Evolutionary conservation across 805 yeast species (phyloP).

Genomic region (Nakazawaea peltata): DNA sequence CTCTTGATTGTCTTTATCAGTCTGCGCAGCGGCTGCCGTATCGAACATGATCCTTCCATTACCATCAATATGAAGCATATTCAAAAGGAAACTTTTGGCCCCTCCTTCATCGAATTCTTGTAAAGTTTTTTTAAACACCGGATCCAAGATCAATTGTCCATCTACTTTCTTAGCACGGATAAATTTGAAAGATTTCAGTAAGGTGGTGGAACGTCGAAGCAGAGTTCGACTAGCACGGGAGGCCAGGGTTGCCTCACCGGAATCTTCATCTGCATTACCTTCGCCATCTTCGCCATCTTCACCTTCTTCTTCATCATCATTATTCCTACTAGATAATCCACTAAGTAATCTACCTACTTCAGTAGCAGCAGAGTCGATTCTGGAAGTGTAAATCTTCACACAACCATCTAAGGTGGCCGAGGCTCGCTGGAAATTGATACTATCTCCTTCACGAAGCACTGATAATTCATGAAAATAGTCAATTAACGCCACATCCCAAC

Average conservation of each 20-base stretch:
- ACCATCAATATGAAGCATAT: slow-evolving; percentile 37
- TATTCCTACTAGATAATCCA: slow-evolving; percentile 27
- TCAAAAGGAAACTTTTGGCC: slow-evolving; percentile 42
- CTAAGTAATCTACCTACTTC: slow-evolving; percentile 75
- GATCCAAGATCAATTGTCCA: slow-evolving; percentile 43
- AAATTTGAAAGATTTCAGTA: slow-evolving; percentile 30
- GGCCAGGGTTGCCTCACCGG: slow-evolving; percentile 14
- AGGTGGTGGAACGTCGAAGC: slow-evolving; percentile 19
- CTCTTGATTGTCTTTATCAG: background rate
- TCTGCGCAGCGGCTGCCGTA: too few relatives aligned
- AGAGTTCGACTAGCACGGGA: slow-evolving; percentile 7
- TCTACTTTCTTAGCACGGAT: slow-evolving; percentile 37
- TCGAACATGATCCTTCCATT: slow-evolving; percentile 43
- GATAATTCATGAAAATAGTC: slow-evolving; percentile 86
- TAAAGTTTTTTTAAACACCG: slow-evolving; percentile 47
- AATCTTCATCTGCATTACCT: slow-evolving; percentile 15
- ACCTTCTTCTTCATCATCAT: slow-evolving; percentile 16
- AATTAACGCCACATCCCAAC: slow-evolving; percentile 87
- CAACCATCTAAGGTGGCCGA: slow-evolving; percentile 91
- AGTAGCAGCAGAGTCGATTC: slow-evolving; percentile 86
- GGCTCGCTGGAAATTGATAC: slow-evolving; percentile 84
- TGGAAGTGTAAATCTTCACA: slow-evolving; percentile 82
- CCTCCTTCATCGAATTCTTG: slow-evolving; percentile 61
- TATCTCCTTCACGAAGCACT: slow-evolving; percentile 64
- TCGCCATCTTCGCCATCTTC: slow-evolving; percentile 15